These are phyloP conservation scores for Pyrenochaeta sp. DNA, from an alignment of 2,329 filamentous ascomycete species.

Conservation along the genomic window DNA sequence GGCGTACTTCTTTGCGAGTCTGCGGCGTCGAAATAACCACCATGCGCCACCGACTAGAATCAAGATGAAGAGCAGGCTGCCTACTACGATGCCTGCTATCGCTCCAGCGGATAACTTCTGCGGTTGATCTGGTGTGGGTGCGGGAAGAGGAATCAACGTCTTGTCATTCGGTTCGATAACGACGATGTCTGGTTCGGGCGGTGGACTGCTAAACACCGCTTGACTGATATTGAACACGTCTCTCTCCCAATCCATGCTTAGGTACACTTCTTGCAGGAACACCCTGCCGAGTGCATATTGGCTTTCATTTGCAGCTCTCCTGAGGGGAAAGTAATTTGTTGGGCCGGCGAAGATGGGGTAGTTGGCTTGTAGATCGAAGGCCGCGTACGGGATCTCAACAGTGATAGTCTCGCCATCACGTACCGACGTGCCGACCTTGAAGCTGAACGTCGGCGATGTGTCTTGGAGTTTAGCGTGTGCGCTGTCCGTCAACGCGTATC, in stretches of 20 bases:
- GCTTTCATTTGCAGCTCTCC: too few species aligned
- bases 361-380: too few species aligned
- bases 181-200: slow-evolving; percentile 27
- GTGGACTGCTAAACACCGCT: slow-evolving; percentile 28
- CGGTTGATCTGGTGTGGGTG: not conserved
- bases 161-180: slow-evolving; percentile 26
- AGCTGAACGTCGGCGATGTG: slow-evolving; percentile 35
- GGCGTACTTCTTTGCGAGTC: not conserved
- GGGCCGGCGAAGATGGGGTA: slow-evolving; percentile 33
- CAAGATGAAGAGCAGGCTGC: not conserved
- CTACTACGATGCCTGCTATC: slow-evolving; percentile 9
- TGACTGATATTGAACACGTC: slow-evolving; percentile 47
- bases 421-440: slow-evolving; percentile 13
- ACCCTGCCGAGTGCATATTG: too few species aligned
- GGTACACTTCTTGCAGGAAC: too few species aligned
- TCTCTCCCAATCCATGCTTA: too few species aligned
- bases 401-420: too few species aligned
- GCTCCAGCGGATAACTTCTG: slow-evolving; percentile 4
- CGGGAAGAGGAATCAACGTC: not conserved
- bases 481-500: slow-evolving; percentile 14
- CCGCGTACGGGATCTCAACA: too few species aligned
- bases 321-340: too few species aligned
- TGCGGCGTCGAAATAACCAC: slow-evolving; percentile 2
- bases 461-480: slow-evolving; percentile 8
- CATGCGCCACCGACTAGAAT: not conserved